Conservation (phyloP, 2,329 filamentous ascomycete genomes). For the Xylariomycetidae sp. region DNA sequence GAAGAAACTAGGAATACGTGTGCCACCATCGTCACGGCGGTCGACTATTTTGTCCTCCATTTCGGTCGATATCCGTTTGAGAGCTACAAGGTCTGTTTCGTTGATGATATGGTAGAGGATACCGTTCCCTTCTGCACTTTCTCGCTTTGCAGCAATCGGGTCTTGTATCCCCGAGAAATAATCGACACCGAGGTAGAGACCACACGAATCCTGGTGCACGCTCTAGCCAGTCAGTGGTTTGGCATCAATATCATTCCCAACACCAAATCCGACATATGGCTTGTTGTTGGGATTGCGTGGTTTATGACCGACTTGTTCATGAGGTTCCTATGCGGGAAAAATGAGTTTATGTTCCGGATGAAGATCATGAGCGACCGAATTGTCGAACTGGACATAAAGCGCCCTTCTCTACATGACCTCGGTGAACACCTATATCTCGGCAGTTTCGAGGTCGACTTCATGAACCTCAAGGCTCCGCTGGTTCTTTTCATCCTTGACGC, state of each 20-base stretch:
- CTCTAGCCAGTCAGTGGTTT: conserved; percentile 88
- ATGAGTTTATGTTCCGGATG: conserved; percentile 87
- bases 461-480: conserved; percentile 83
- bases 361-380: conserved; percentile 80
- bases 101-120: conserved; percentile 80
- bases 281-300: conserved; percentile 82
- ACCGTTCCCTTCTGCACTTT: conserved; percentile 75
- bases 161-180: conserved; percentile 80
- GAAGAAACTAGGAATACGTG: conserved; percentile 86
- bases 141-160: conserved; percentile 78
- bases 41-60: conserved; percentile 86
- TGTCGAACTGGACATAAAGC: conserved; percentile 73
- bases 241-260: conserved; percentile 89
- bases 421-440: conserved; percentile 76
- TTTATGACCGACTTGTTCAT: conserved; percentile 95
- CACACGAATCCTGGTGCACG: conserved; percentile 75
- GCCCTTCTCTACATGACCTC: conserved; percentile 77
- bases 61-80: conserved; percentile 90
- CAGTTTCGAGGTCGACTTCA: conserved; percentile 81
- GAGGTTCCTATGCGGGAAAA: conserved; percentile 85
- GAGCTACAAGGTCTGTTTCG: conserved; percentile 89
- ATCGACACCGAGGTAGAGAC: conserved; percentile 81
- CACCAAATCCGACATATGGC: conserved; percentile 77
- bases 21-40: conserved; percentile 74
- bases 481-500: conserved; percentile 93